Evolutionary conservation across 2,329 filamentous ascomycete species (phyloP).

Genomic region (Claviceps sp.): DNA sequence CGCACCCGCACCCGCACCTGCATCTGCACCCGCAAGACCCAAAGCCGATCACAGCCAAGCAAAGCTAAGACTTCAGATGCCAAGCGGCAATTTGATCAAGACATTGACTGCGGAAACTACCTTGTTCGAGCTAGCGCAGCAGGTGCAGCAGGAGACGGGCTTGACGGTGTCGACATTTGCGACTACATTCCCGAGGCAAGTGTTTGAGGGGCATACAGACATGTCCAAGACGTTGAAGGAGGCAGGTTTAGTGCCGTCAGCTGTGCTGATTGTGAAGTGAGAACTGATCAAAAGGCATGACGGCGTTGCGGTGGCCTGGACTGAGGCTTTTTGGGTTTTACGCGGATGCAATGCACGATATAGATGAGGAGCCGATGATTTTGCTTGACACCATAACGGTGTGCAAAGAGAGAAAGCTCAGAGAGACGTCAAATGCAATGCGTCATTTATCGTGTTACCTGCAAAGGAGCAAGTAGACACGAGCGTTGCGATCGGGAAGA

Average conservation of each 20-base stretch:
- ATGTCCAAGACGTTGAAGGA: slow-evolving; percentile 89
- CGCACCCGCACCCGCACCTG: slow-evolving; percentile 20
- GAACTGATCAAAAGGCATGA: slow-evolving; percentile 5
- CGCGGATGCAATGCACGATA: neutral
- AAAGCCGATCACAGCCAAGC: slow-evolving; percentile 66
- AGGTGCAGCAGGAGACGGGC: slow-evolving; percentile 58
- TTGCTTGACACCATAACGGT: no score
- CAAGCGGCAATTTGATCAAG: slow-evolving; percentile 64
- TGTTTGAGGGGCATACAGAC: slow-evolving; percentile 54
- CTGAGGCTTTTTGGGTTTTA: neutral
- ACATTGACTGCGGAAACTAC: slow-evolving; percentile 82
- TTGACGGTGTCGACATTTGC: slow-evolving; percentile 62
- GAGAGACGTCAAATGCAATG: no score
- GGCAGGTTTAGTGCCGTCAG: slow-evolving; percentile 77
- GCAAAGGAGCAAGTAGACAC: no score
- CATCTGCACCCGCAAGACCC: slow-evolving; percentile 43
- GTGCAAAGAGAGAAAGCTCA: no score
- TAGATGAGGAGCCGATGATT: no score
- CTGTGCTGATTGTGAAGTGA: slow-evolving; percentile 66
- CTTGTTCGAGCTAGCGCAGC: slow-evolving; percentile 78
- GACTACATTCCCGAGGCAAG: slow-evolving; percentile 78
- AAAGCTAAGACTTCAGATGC: slow-evolving; percentile 68
- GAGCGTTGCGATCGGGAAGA: no score
- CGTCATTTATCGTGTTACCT: no score
- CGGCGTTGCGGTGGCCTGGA: neutral